Base-by-base conservation (phyloP, 371 early-diverging fungal genomes). In the Mortierella sp. region DNA sequence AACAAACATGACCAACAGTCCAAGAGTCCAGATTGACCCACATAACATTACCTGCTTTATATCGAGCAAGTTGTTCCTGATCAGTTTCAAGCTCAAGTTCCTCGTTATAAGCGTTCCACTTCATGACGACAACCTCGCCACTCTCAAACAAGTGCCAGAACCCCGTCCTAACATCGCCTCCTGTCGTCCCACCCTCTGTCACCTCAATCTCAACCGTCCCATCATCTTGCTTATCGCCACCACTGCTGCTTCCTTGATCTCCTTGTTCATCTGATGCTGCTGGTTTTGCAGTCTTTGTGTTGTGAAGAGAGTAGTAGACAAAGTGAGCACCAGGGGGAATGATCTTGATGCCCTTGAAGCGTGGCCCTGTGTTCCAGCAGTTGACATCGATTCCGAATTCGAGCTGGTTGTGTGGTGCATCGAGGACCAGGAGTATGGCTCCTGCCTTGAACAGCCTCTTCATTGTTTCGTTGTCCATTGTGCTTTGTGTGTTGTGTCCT, bases 241-340 rank as follows among this genome's bases (percentile, higher is more conserved):
- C 44, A 21, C 11, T 24, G 44, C 24, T 11, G 21, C 44, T 34
- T 19, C 34, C n/a, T 42, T 19, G 31, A 24, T 24, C 42, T 4
- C 48, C 55, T 8, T 71, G 10, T 1, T 48, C 71, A 3, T 80
- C 72, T 48, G 57, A 5, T 5, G 7, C 50, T 21, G 14, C 55
- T 44, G 76, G 70, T 7, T 76, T 73, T 19, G 81, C 63, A 50
- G 72, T 71, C n/a, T 80, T 74, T 28, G 79, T 85, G 79, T 77
- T 80, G 71, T 80, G 83, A 24, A 82, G 76, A 2, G 79, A 82
- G 88, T 96, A 98, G 83, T 96, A 95, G 34, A 98, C 88, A 88
- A 97, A 97, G 86, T 99, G 99, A 26, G 97, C 84, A 0, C 99
- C 99, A 0, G 98, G 97, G 24, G 99, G 99, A 70, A 99, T 96